Base-by-base conservation (phyloP, 495 filamentous ascomycete genomes). In the Tuber melanosporum region DNA sequence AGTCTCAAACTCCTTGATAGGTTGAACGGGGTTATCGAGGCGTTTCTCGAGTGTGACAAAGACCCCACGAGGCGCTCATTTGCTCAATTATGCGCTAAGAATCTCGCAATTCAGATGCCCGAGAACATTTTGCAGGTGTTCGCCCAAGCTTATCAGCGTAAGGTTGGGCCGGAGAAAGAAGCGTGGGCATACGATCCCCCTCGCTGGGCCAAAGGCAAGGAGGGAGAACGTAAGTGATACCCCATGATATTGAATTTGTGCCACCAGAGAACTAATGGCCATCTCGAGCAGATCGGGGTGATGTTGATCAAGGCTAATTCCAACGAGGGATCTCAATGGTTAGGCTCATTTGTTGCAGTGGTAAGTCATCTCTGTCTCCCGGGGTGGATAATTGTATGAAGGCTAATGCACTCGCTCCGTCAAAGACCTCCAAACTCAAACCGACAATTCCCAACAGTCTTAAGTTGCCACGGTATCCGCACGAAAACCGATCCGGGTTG, bases 41-140 rank as follows among this genome's bases (percentile, higher is more conserved):
- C 26, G 26, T 36, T 66, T 19, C 57, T 3, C 2, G 57, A 36
- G 3, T 17, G 12, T 5, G 1, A 36, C 26, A 36, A 66, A 17
- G 12, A 7, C 14, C 3, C 26, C 3, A 12, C 0, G 12, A 10
- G 4, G 26, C 2, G 3, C 52, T 0, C 0, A 4, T 15, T 15
- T 10, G 57, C 57, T 15, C n/a, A 12, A 4, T 0, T 2, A 17
- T 66, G 57, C 1, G 57, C 57, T 36, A 3, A 2, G 12, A 66
- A 32, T 26, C 15, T 66, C 14, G 57, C 57, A 14, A 0, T 36
- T 15, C 0, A 2, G 0, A 8, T 36, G 15, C 26, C 26, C 26
- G 14, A 36, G 57, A 19, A 6, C 26, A 19, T 66, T 10, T 36
- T 66, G 57, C 12, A 36, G 26, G 57, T 32, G 57, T 66, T 66